Evolutionary conservation across 1,139 yeast genomes (phyloP), one percentile per base, ranked within the genome.

Genomic region (Saccharomyces hybrid): DNA sequence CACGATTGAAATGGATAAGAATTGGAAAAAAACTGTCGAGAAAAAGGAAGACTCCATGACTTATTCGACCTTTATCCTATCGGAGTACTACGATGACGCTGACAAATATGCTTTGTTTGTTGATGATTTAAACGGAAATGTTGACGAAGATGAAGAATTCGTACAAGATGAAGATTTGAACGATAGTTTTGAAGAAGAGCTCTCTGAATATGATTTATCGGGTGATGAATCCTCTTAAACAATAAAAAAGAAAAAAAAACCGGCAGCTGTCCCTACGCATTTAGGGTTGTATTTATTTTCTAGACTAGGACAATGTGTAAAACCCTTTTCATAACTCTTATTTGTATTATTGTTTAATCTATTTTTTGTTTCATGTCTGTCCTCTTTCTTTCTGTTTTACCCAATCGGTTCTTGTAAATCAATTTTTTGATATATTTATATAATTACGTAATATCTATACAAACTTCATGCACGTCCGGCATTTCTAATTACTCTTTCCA

Each of bases 41-140:
- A 44, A 48, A 16, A 31, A 41, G 26, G 44, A 29, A 13, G 47
- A 29, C 34, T 42, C 50, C 19, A 41, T 55, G 34, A 54, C 59
- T 7, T 58, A 58, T 34, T 53, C 61, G 3, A 58, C 55, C 28
- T 54, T 52, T 32, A 44, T 58, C 13, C 44, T 49, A 38, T 52
- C 57, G 4, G 61, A 60, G 8, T 58, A 56, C 2, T 60, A 55
- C 8, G 61, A 58, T 3, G 62, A 54, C 2, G 71, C 61, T 11
- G 60, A 54, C 1, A 57, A 55, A 1, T 60, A 53, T 9, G 27
- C 16, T 7, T 6, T 54, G 53, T 16, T 29, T 27, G 49, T 31
- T 28, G 50, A n/a, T 32, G 38, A 32, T 32, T 11, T 19, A 19
- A 19, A 19, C 23, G 23, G 4, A 3, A 19, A 19, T 19, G 4